phyloP scores from a whole-genome alignment of 345 rosid genomes.

The Lumnitzera littorea region DNA sequence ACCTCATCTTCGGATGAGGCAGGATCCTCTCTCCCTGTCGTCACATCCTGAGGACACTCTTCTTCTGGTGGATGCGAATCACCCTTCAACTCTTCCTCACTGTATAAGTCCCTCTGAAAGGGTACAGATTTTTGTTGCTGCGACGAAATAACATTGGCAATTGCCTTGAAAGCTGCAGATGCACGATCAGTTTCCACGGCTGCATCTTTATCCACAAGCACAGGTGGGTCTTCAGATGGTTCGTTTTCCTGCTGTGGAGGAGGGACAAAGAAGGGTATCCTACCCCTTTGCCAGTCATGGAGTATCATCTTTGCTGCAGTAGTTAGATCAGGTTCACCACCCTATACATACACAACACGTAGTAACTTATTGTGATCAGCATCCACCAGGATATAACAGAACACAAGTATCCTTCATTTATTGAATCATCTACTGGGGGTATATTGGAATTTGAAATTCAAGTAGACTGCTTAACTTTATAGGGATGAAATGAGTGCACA shows the following conservation, averaged over 20 bases:
- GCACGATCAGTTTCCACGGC: constrained; percentile 40
- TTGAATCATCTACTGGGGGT: too few relatives aligned
- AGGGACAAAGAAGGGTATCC: constrained; percentile 78
- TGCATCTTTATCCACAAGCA: constrained; percentile 34
- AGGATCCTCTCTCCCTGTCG: not conserved
- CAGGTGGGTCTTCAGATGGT: constrained; percentile 23
- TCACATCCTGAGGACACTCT: constrained; percentile 2
- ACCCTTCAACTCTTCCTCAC: constrained; percentile 50
- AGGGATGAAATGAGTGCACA: too few relatives aligned
- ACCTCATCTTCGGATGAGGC: not conserved
- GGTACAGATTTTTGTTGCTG: constrained; percentile 73
- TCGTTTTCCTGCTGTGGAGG: constrained; percentile 47
- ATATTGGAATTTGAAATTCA: too few relatives aligned
- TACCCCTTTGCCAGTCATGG: constrained; percentile 97
- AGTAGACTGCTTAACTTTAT: too few relatives aligned
- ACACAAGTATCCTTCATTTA: too few relatives aligned
- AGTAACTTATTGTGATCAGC: not conserved
- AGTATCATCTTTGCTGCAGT: constrained; percentile 93
- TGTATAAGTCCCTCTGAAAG: constrained; percentile 67
- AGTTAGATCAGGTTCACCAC: constrained; percentile 81
- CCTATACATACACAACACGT: constrained; percentile 28
- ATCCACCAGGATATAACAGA: too few relatives aligned
- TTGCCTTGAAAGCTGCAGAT: constrained; percentile 69
- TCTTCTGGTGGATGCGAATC: not conserved
- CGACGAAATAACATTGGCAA: constrained; percentile 60